Percentiles rank a stretch among this genome's conserved stretches.
Conservation (phyloP, 1,139 yeast species). For the Suhomyces yuchorum region DNA sequence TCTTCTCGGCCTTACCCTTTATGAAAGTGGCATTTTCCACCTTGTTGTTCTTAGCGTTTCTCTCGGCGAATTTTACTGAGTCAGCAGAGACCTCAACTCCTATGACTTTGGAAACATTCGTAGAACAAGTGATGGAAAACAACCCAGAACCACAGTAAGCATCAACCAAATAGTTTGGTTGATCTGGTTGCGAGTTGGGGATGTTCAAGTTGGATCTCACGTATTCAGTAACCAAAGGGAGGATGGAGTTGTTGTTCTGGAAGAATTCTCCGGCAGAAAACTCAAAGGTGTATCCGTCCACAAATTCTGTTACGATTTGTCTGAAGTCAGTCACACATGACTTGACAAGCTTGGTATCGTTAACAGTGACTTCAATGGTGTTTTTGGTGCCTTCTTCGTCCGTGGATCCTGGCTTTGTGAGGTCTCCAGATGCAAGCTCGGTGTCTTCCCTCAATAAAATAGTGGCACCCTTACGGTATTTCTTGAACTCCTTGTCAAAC, state of each 20-base stretch:
- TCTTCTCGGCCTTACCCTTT: slow-evolving; percentile 89
- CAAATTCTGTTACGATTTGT: slow-evolving; percentile 77
- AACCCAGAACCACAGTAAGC: slow-evolving; percentile 98
- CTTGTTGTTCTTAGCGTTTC: slow-evolving; percentile 75
- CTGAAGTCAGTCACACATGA: slow-evolving; percentile 71
- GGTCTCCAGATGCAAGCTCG: slow-evolving; percentile 27
- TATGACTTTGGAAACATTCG: slow-evolving; percentile 75
- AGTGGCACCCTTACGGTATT: slow-evolving; percentile 84
- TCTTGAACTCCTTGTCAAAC: slow-evolving; percentile 50
- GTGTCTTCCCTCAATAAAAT: slow-evolving; percentile 81
- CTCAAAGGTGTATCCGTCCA: slow-evolving; percentile 73
- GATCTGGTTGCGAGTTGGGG: slow-evolving; percentile 37
- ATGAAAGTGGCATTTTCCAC: slow-evolving; percentile 79
- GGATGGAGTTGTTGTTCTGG: slow-evolving; percentile 90
- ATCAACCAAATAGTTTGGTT: slow-evolving; percentile 73
- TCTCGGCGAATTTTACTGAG: slow-evolving; percentile 82
- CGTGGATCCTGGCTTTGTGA: slow-evolving; percentile 42
- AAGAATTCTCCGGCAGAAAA: slow-evolving; percentile 94
- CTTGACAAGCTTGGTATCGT: slow-evolving; percentile 34
- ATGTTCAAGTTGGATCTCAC: slow-evolving; percentile 70
- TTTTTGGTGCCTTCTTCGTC: slow-evolving; percentile 39
- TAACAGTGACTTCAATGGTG: slow-evolving; percentile 23
- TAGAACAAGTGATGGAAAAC: slow-evolving; percentile 83
- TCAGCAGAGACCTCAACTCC: slow-evolving; percentile 96
- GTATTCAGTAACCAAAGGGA: slow-evolving; percentile 78